Base-by-base conservation (phyloP, 2,329 filamentous ascomycete species). In the Apiospora rasikravindrae region DNA sequence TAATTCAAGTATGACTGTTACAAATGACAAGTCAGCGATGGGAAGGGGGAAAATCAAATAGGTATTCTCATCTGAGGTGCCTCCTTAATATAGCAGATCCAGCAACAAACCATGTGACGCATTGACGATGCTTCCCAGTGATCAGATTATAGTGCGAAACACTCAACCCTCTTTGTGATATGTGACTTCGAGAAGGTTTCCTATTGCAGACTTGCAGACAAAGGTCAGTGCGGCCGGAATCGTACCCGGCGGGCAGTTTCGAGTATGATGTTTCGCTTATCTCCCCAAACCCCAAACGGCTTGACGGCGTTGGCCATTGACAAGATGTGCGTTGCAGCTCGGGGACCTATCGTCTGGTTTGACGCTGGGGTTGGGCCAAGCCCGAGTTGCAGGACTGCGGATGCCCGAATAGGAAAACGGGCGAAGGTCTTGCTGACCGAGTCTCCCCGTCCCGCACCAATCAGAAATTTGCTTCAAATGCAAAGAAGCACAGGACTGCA, bases 401-500 rank as follows among this genome's bases (percentile, higher is more conserved):
- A 40, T n/a, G 57, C 57, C 57, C 33, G 57, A 64, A 64, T 40
- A 40, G 57, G 57, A 64, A 64, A 64, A 64, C 13, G 57, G 29
- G 57, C 11, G 57, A 64, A 22, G 57, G 57, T 64, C 19, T 29
- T 64, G 57, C 57, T 64, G 57, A 64, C 57, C 57, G 57, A 64
- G 22, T n/a, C 19, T 40, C 33, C 29, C 19, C 10, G 14, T 64
- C 33, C 57, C 57, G 57, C 57, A 13, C 57, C 57, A 64, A 64
- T 64, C 33, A 40, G 57, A 64, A n/a, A 13, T n/a, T 8, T 1
- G 33, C 33, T 5, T 13, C 57, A 13, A 40, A 64, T 22, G 57
- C 33, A 40, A 40, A n/a, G 33, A 40, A 11, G 57, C 19, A n/a
- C 33, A 22, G 29, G 53, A n/a, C 3, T 5, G 33, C 40, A 37